Percentiles rank a stretch among this genome's conserved stretches.
Evolutionary conservation across 805 yeast species (phyloP).

Genomic region (Kluyveromyces aestuarii): DNA sequence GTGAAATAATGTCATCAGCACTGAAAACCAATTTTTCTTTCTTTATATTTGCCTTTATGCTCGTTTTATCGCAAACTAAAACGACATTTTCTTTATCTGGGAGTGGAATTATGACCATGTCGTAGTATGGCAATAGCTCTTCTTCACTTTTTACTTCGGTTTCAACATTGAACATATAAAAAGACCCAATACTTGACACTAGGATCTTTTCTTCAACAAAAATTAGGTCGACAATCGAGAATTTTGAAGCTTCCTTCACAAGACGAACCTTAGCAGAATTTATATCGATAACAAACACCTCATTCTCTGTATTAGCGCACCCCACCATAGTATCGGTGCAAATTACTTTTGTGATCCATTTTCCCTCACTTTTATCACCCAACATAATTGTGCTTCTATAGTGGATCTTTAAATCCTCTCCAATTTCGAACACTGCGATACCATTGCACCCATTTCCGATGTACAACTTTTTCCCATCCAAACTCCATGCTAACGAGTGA

Average conservation of each 20-base stretch:
- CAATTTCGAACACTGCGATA: constrained; percentile 9
- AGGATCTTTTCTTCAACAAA: constrained; percentile 8
- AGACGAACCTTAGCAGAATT: neutral
- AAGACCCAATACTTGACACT: constrained; percentile 10
- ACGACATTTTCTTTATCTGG: constrained; percentile 6
- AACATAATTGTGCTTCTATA: neutral
- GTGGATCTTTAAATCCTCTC: neutral
- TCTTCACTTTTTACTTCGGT: constrained; percentile 1
- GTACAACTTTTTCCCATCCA: constrained; percentile 12
- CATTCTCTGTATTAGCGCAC: constrained; percentile 15
- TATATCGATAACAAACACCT: constrained; percentile 10
- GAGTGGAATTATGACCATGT: constrained; percentile 16
- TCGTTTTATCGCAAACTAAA: constrained; percentile 14
- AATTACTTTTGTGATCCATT: constrained; percentile 18
- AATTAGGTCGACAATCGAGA: constrained; percentile 15
- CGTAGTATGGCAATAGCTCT: constrained; percentile 8
- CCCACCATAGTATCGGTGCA: constrained; percentile 7
- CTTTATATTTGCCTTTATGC: constrained; percentile 10
- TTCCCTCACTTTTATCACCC: neutral
- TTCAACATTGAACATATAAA: constrained; percentile 8
- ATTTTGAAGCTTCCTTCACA: constrained; percentile 11
- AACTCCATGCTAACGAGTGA: constrained; percentile 22
- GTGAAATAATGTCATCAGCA: constrained; percentile 16
- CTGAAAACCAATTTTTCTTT: constrained; percentile 5
- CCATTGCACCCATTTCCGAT: constrained; percentile 23